Base-by-base conservation (phyloP, 495 filamentous ascomycete species). In the Immersiella caudata region DNA sequence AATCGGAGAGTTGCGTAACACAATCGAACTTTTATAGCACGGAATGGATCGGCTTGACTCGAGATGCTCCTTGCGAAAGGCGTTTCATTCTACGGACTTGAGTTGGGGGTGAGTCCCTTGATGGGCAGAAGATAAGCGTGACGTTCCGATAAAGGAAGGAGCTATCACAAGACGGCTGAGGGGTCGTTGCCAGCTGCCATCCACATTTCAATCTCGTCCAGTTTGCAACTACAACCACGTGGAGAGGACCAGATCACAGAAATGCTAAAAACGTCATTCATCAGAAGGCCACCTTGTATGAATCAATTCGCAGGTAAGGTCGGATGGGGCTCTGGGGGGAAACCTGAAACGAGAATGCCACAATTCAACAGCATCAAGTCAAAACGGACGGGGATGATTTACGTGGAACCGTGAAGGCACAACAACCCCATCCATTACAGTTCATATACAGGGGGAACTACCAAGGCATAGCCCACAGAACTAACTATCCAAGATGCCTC, bases 401-500 rank as follows among this genome's bases (percentile, higher is more conserved):
- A 59, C 56, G 33, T 29, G 8, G n/a, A n/a, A 20, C 26, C 52
- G 35, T 24, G 2, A 8, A 63, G 24, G 33, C n/a, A 25, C 51
- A 59, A 57, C 60, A 65, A 71, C 71, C 69, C 66, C 70, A 72
- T 54, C 75, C 72, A 78, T 78, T 78, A 78, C 75, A 78, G 64
- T 73, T 76, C 74, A 76, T 78, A 73, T 75, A 78, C 75, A 65
- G 70, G 57, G 49, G 57, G 33, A 59, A 59, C 57, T 29, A 59
- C 57, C 40, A 46, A 46, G 40, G 14, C 40, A 18, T 46, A 59
- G 57, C 33, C 27, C 33, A 33, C 57, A 27, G 57, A 29, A 59
- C 57, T 59, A 63, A 59, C 61, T 54, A 63, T 49, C 61, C 40
- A 63, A 29, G 22, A 35, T 8, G 56, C 25, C 26, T 33, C 21